A percentile compares a stretch with the other conserved stretches of the same genome.
Conservation (phyloP, 352 stramenopile genomes). For the Aphanomyces stellatus region DNA sequence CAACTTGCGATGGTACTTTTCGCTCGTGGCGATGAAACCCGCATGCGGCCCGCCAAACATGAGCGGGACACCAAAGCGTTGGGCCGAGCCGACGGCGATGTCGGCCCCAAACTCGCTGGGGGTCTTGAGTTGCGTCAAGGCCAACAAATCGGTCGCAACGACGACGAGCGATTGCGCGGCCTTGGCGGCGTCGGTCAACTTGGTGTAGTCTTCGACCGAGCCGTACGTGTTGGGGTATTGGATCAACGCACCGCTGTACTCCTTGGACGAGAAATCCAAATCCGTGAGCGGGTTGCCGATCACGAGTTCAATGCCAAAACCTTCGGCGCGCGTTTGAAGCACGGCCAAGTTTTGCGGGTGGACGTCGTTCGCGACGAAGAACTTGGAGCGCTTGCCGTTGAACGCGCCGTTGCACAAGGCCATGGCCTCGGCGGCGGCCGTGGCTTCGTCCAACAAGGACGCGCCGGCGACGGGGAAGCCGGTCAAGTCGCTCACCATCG, state of each 20-base stretch:
- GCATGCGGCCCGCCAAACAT: constrained; percentile 98
- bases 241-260: constrained; percentile 93
- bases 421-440: constrained; percentile 98
- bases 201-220: constrained; percentile 84
- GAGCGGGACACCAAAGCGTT: constrained; percentile 99
- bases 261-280: constrained; percentile 73
- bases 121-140: constrained; percentile 90
- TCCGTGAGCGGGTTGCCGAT: constrained; percentile 79
- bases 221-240: constrained; percentile 99
- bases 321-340: constrained; percentile 88
- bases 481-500: constrained; percentile 94
- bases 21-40: constrained; percentile 94
- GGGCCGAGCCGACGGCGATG: constrained; percentile 96
- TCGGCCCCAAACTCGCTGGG: constrained; percentile 95
- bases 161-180: constrained; percentile 88
- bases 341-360: constrained; percentile 91
- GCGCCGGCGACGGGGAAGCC: constrained; percentile 96
- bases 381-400: constrained; percentile 92
- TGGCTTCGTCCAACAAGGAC: constrained; percentile 97
- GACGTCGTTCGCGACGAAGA: constrained; percentile 92
- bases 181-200: constrained; percentile 86
- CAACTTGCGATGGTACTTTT: constrained; percentile 96
- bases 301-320: constrained; percentile 90
- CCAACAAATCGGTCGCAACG: constrained; percentile 95
- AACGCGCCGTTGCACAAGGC: constrained; percentile 91